Base-by-base conservation (phyloP, 108 stramenopile species). In the Phaeodactylum tricornutum region DNA sequence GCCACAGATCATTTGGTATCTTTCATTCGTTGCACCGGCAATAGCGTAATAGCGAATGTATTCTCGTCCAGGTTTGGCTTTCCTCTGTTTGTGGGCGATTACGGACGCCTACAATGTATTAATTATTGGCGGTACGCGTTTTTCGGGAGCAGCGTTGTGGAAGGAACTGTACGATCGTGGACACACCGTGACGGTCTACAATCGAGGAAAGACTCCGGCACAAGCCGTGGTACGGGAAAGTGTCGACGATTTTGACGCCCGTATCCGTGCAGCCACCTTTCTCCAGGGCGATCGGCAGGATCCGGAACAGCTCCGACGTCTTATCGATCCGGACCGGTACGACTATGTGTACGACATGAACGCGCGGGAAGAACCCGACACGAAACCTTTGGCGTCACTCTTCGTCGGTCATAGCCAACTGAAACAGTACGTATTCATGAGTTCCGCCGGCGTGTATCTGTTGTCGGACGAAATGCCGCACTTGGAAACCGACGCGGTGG, bases 291-390 rank as follows among this genome's bases (percentile, higher is more conserved):
- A 63, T 41, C 62, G 62, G 4, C 29, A 47, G 24, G 47, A 55
- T 48, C 47, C 54, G 1, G 62, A 63, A 15, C 38, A 45, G 2
- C 32, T 63, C n/a, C 45, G 46, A 16, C 26, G 28, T 14, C 28
- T 39, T n/a, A 55, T 63, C 20, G 53, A 63, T 55, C 62, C 62
- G 1, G 47, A 53, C 47, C 39, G 55, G 32, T 63, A 55, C 22
- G 53, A 63, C 11, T 63, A 63, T 42, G 62, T 63, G 2, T 63
- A 49, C 29, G 62, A 63, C 39, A 63, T 63, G 62, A 63, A 63
- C 27, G 62, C 62, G 16, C 53, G 62, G 33, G 62, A 63, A 42
- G 47, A 34, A 32, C 25, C 53, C 21, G 62, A 63, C 26, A 55
- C 53, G 0, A 45, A 54, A 15, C 62, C 62, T 0, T 46, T 47